These are phyloP conservation scores for Phascolomyces articulosus DNA, from an alignment of 371 early-diverging fungal species.

Conservation along the genomic window DNA sequence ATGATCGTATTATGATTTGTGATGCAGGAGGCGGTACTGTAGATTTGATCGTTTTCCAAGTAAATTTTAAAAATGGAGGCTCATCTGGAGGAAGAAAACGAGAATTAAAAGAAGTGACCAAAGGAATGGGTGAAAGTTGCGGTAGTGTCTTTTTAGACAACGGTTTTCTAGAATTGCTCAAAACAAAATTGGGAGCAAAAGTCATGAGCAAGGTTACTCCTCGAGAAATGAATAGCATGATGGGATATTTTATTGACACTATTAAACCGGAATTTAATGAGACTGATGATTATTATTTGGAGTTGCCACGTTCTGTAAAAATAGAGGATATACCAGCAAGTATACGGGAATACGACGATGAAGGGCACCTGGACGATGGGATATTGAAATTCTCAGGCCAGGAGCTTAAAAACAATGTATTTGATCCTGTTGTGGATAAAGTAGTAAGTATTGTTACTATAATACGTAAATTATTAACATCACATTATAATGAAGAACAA, in stretches of 20 bases:
- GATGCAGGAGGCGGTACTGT: constrained; percentile 71
- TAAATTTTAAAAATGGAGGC: constrained; percentile 15
- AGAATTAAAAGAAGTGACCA: constrained; percentile 55
- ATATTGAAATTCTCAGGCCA: constrained; percentile 45
- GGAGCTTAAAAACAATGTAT: constrained; percentile 54
- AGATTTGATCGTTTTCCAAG: constrained; percentile 56
- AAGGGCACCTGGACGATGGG: constrained; percentile 47
- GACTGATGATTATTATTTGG: constrained; percentile 54
- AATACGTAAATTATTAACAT: too few relatives aligned
- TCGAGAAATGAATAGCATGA: constrained; percentile 47
- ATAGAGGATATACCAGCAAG: constrained; percentile 33
- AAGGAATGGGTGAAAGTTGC: constrained; percentile 66
- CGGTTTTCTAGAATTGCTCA: constrained; percentile 40
- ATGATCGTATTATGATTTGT: constrained; percentile 62
- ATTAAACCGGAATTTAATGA: constrained; percentile 64
- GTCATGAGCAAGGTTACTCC: constrained; percentile 40
- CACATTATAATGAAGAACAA: too few relatives aligned
- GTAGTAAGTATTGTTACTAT: constrained; percentile 41
- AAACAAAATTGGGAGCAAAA: constrained; percentile 45
- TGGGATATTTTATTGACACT: constrained; percentile 58
- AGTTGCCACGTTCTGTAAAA: constrained; percentile 45
- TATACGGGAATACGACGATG: constrained; percentile 29
- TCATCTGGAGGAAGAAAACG: constrained; percentile 15
- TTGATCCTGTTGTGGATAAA: constrained; percentile 57
- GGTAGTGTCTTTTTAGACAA: constrained; percentile 61